A percentile compares a stretch with the other conserved stretches of the same genome.
These are phyloP conservation scores for Pseudogymnoascus sp. DNA, from an alignment of 2,329 filamentous ascomycete species.

Conservation along the genomic window DNA sequence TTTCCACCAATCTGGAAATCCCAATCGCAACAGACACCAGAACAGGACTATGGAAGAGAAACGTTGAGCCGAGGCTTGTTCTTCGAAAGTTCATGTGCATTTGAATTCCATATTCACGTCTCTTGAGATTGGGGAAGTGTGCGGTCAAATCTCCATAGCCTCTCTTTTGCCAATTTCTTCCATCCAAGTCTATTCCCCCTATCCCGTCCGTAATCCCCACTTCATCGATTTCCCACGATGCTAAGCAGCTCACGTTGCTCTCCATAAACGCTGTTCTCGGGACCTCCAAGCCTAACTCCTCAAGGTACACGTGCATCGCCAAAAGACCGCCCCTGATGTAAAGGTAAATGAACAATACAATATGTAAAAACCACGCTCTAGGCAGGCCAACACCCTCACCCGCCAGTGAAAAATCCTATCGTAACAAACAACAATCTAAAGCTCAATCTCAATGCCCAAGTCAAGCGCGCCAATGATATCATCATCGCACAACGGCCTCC, in stretches of 20 bases:
- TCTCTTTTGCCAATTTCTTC: not conserved
- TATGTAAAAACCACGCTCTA: not conserved
- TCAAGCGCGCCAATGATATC: conserved; percentile 87
- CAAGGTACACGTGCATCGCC: not conserved
- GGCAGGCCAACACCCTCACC: not conserved
- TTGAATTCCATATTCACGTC: not conserved
- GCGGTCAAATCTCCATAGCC: not conserved
- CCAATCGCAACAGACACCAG: not conserved
- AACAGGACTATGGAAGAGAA: not conserved
- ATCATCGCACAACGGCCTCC: conserved; percentile 77
- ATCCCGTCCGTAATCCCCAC: not conserved
- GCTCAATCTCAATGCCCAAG: conserved; percentile 80
- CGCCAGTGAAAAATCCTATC: not conserved
- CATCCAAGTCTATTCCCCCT: not conserved
- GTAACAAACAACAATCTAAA: conserved; percentile 13
- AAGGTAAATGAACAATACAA: conserved; percentile 1
- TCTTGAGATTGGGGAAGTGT: not conserved
- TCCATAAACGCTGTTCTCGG: not conserved
- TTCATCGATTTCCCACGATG: not conserved
- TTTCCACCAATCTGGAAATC: not conserved
- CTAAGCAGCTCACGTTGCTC: not conserved
- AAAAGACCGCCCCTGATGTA: not conserved
- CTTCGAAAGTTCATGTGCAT: not conserved
- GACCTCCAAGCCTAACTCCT: not conserved
- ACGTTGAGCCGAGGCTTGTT: not conserved